Conservation (phyloP, 257 asterid species). For the Petrea volubilis region DNA sequence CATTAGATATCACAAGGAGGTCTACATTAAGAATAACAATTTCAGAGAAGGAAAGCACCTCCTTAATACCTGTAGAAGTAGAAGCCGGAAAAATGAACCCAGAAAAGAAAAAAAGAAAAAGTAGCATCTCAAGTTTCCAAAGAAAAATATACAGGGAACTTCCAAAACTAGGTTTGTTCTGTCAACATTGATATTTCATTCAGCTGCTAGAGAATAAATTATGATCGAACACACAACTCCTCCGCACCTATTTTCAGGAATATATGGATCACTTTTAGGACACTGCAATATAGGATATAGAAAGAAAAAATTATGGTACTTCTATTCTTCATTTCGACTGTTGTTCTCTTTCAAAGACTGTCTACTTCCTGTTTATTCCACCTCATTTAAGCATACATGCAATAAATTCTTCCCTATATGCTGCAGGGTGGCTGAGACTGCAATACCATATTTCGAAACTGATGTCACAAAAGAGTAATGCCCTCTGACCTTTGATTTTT, state of each 20-base stretch:
- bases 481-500: too few species aligned
- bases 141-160: not conserved
- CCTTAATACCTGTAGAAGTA: too few species aligned
- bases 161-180: too few species aligned
- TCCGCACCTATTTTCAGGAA: not conserved
- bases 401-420: too few species aligned
- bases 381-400: not conserved
- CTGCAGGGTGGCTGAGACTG: too few species aligned
- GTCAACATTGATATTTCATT: too few species aligned
- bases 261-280: not conserved
- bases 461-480: too few species aligned
- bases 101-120: not conserved
- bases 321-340: not conserved
- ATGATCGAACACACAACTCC: not conserved
- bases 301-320: not conserved
- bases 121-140: not conserved
- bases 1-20: too few species aligned
- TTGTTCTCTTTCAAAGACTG: not conserved
- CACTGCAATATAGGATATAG: not conserved
- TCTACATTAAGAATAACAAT: too few species aligned
- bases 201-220: too few species aligned
- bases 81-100: not conserved
- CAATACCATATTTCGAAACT: too few species aligned
- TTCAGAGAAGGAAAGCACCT: too few species aligned
- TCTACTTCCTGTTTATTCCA: not conserved